Base-by-base conservation (phyloP, 192 early-diverging fungal species). In the Bifiguratus adelaidae region DNA sequence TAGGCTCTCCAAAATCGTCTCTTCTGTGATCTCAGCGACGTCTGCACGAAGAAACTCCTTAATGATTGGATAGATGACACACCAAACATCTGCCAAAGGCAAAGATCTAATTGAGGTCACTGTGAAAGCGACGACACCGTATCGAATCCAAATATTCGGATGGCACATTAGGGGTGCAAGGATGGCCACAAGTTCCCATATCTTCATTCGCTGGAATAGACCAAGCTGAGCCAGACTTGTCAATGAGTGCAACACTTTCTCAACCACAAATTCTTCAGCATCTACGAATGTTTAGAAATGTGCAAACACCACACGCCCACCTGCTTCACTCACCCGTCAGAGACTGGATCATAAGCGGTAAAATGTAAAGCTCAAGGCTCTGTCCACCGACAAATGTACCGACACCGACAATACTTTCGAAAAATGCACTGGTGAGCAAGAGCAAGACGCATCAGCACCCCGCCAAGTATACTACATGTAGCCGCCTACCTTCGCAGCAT, bases 401-500 rank as follows among this genome's bases (percentile, higher is more conserved):
- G 1, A 95, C 82, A 0, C 92, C 91, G 44, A 89, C 82, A 18
- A 95, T 83, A 33, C 86, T 86, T 46, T 98, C 93, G 41, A 91
- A 94, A 50, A 98, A 98, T 3, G 92, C 86, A 24, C 92, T 88
- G 36, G 20, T n/a, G 20, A 30, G 11, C n/a, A 42, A n/a, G 20
- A 12, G 13, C 15, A 40, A 5, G 22, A 11, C 0, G 5, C 7
- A 8, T 40, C 16, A 29, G 36, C 18, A 21, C n/a, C n/a, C n/a
- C n/a, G n/a, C n/a, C n/a, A n/a, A n/a, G n/a, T n/a, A n/a, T n/a
- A n/a, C n/a, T n/a, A n/a, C n/a, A n/a, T n/a, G n/a, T n/a, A n/a
- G 21, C 3, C 33, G 25, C 41, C 1, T 67, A 88, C 85, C 78
- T 74, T 69, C 95, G 71, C 40, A 98, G 65, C 62, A 82, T 79